phyloP scores from a whole-genome alignment of 1,139 yeast genomes.

The Yamadazyma dendronema region DNA sequence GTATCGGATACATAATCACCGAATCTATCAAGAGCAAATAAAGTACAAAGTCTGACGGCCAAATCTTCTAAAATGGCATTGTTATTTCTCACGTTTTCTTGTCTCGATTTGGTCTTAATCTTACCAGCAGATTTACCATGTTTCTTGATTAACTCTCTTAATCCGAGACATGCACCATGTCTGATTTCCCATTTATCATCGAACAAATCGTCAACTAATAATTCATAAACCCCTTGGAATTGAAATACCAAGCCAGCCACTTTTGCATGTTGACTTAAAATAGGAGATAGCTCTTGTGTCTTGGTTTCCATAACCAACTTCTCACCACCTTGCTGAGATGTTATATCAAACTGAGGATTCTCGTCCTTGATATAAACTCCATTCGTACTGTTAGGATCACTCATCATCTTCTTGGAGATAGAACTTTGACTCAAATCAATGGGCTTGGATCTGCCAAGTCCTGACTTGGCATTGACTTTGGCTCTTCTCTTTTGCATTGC shows the following conservation, averaged over 20 bases:
- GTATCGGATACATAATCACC: conserved; percentile 98
- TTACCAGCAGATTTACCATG: conserved; percentile 91
- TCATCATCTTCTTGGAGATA: conserved; percentile 59
- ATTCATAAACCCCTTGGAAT: conserved; percentile 93
- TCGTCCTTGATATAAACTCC: conserved; percentile 15
- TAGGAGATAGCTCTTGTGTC: conserved; percentile 64
- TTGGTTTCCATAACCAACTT: conserved; percentile 83
- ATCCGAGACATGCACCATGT: conserved; percentile 93
- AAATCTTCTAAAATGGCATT: conserved; percentile 78
- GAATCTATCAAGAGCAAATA: conserved; percentile 90
- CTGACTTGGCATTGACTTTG: conserved; percentile 70
- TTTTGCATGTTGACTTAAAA: conserved; percentile 71
- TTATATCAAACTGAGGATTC: conserved; percentile 49
- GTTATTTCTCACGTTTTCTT: conserved; percentile 67
- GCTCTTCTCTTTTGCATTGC: conserved; percentile 95
- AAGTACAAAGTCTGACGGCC: conserved; percentile 79
- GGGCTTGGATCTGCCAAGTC: conserved; percentile 49
- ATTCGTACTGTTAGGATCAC: conserved; percentile 24
- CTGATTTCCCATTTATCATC: conserved; percentile 92
- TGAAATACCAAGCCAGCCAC: conserved; percentile 89
- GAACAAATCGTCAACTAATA: conserved; percentile 75
- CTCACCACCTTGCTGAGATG: conserved; percentile 78
- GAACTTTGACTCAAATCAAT: conserved; percentile 81
- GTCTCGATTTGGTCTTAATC: conserved; percentile 56
- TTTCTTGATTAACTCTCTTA: conserved; percentile 78